Conservation (phyloP, 805 yeast genomes). For the Lipomyces spencermartinsiae region DNA sequence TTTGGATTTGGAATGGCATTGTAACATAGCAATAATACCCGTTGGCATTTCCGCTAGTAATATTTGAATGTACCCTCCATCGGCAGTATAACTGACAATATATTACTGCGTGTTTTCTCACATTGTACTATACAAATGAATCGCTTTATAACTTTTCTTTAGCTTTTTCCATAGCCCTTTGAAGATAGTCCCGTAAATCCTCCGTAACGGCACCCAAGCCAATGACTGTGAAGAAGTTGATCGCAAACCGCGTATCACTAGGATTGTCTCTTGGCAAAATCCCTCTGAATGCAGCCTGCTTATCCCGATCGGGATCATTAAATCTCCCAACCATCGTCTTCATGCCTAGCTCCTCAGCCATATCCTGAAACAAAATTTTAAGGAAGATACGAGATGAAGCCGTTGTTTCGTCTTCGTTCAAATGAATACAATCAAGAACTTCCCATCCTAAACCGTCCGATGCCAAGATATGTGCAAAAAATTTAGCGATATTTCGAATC, state of each 20-base stretch:
- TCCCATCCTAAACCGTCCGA: constrained; percentile 72
- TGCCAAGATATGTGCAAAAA: constrained; percentile 85
- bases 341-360: constrained; percentile 78
- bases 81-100: neutral
- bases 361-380: constrained; percentile 78
- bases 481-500: constrained; percentile 76
- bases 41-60: neutral
- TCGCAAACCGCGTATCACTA: constrained; percentile 63
- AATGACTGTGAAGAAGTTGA: constrained; percentile 91
- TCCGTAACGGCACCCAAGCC: constrained; percentile 86
- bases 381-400: constrained; percentile 79
- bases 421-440: constrained; percentile 57
- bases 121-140: neutral
- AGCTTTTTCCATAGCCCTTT: neutral
- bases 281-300: constrained; percentile 53
- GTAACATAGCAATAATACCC: neutral
- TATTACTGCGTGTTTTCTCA: neutral
- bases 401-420: constrained; percentile 77
- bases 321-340: constrained; percentile 57
- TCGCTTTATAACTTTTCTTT: neutral
- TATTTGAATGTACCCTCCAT: neutral
- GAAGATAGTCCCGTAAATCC: constrained; percentile 67
- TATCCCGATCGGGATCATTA: constrained; percentile 58
- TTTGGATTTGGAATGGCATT: neutral
- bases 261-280: constrained; percentile 64